Percentiles rank a stretch among this genome's conserved stretches.
Conservation (phyloP, 345 rosid species). For the Theobroma cacao region DNA sequence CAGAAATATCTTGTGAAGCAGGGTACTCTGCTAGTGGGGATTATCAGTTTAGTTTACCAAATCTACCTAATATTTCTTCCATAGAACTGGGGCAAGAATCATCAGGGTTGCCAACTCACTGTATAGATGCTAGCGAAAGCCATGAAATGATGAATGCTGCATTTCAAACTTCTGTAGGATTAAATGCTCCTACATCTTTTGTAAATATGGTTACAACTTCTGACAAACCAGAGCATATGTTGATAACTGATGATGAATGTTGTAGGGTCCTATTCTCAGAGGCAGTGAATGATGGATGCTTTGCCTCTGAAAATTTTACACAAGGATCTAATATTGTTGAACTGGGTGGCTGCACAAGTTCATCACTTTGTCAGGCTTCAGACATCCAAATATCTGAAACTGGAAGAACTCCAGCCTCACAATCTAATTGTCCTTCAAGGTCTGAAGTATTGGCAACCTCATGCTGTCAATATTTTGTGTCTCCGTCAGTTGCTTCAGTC, state of each 20-base stretch:
- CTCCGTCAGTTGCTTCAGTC: constrained; percentile 34
- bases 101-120: constrained; percentile 43
- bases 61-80: constrained; percentile 42
- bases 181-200: constrained; percentile 40
- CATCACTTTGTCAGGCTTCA: constrained; percentile 33
- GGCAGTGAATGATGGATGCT: constrained; percentile 36
- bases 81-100: constrained; percentile 47
- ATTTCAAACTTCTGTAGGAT: constrained; percentile 46
- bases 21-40: constrained; percentile 40
- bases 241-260: constrained; percentile 87
- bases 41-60: constrained; percentile 47
- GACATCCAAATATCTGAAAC: constrained; percentile 40
- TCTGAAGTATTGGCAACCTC: constrained; percentile 45
- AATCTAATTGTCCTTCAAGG: constrained; percentile 38
- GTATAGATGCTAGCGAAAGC: constrained; percentile 37
- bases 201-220: constrained; percentile 36
- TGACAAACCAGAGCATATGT: constrained; percentile 44
- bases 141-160: constrained; percentile 39
- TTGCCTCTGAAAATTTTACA: constrained; percentile 39
- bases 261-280: constrained; percentile 76
- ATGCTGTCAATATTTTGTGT: constrained; percentile 37
- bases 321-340: constrained; percentile 37
- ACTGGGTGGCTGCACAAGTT: constrained; percentile 35
- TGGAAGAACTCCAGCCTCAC: constrained; percentile 35
- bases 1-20: constrained; percentile 58